Base-by-base conservation (phyloP, 257 asterid species). In the Solanum commersonii region DNA sequence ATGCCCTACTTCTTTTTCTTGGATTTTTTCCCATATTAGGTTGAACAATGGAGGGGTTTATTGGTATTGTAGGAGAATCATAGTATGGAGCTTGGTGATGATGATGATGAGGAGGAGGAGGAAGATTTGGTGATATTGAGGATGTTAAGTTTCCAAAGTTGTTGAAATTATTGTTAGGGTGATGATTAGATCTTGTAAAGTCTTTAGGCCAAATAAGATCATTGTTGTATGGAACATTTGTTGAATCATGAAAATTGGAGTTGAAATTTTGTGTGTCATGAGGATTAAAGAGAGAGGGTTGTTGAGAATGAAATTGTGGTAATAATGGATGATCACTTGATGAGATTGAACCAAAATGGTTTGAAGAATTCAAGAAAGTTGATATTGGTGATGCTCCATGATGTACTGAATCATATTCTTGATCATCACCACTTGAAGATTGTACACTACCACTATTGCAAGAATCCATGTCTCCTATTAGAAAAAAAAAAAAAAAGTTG, bases 1-100 rank as follows among this genome's bases (percentile, higher is more conserved):
- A 83, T 25, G 89, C 89, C 81, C 89, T 70, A 76, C 70, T 83
- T 72, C 89, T 46, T 44, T 88, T 88, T 74, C 71, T 88, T 4
- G 89, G 89, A 44, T 88, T 88, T 29, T 82, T 82, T 10, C 37
- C 70, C 40, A 67, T 77, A 35, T 83, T 49, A 31, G 83, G 88
- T 33, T 70, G 88, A 23, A 37, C 31, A 35, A 65, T n/a, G 49
- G 70, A 33, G 15, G 83, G 15, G 25, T 42, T 40, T 42, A 56
- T 38, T 46, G 42, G 78, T 72, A 71, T 29, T 56, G 83, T 70
- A 42, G 63, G 23, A 37, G 73, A 84, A 44, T 23, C 8, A 63
- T 85, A 25, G 63, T 38, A 25, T 60, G 38, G 59, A 38, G 16
- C 76, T 35, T 84, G 52, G 27, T 65, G 87, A 14, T 7, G 44